Base-by-base conservation (phyloP, 192 early-diverging fungal genomes). In the Chytriomyces confervae region DNA sequence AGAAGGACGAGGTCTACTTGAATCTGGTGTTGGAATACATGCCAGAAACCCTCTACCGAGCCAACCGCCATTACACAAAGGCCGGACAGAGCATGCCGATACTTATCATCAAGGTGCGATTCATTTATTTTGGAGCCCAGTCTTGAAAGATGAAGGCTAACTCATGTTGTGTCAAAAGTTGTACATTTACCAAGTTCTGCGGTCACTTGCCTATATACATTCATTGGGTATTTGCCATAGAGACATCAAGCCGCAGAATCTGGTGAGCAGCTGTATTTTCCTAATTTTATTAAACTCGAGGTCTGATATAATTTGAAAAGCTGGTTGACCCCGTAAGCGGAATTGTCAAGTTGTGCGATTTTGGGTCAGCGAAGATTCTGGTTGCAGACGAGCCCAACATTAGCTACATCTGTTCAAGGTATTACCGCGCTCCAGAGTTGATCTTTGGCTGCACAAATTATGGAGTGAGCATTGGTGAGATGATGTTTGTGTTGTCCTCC, bases 181-280 rank as follows among this genome's bases (percentile, higher is more conserved):
- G 66, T 99, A 96, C 86, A 97, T 98, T 93, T 99, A 99, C 86
- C 97, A 99, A 82, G 84, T 98, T 66, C 95, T 97, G 91, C 87
- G 97, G 77, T 95, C 96, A 79, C 86, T 99, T 65, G 95, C 96
- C 62, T 99, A 97, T 82, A 95, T 95, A 81, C 97, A 99, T 83
- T 91, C 94, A 51, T 86, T 97, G 62, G 97, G 97, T 29, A 98
- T 99, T 78, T 99, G 97, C 86, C 97, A 99, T 79, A 92, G 97
- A 75, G 97, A 99, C 83, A 98, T 99, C 81, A 99, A 99, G 86
- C 97, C 97, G 68, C 97, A 98, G 84, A 99, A 99, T 82, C 84
- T 99, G 83, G 86, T 87, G 82, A 11, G 69, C 29, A 70, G 27
- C 27, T 18, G 6, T 74, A 20, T 51, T 36, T 36, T 70, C 23